phyloP scores from a whole-genome alignment of 2,329 filamentous ascomycete species.

The Colletotrichum navitas region DNA sequence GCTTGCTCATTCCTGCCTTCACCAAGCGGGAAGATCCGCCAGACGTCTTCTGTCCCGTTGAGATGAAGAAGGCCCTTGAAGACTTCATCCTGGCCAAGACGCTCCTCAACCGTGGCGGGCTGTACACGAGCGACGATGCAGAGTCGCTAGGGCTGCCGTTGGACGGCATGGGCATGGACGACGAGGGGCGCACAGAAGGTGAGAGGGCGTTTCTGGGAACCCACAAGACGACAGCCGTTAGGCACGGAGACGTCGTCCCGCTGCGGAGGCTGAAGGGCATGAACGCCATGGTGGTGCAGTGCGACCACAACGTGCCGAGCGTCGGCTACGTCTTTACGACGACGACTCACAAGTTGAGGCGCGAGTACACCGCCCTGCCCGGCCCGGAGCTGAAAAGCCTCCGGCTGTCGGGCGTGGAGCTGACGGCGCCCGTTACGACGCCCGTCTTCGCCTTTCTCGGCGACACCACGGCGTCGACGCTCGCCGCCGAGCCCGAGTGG shows the following conservation, averaged over 20 bases:
- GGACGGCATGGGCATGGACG: slow-evolving; percentile 40
- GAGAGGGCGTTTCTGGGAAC: slow-evolving; percentile 51
- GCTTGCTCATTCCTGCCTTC: slow-evolving; percentile 58
- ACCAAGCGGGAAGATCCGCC: slow-evolving; percentile 59
- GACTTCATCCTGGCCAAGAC: slow-evolving; percentile 56
- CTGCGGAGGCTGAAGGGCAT: slow-evolving; percentile 53
- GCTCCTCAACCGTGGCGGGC: slow-evolving; percentile 57
- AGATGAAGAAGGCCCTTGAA: slow-evolving; percentile 56
- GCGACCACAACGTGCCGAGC: slow-evolving; percentile 62
- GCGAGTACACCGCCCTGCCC: slow-evolving; percentile 52
- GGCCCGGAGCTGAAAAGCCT: slow-evolving; percentile 55
- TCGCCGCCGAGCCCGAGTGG: slow-evolving; percentile 57
- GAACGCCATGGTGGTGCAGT: slow-evolving; percentile 57
- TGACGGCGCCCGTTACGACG: slow-evolving; percentile 55
- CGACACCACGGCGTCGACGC: slow-evolving; percentile 58
- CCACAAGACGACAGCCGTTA: slow-evolving; percentile 55
- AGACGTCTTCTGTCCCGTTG: slow-evolving; percentile 59
- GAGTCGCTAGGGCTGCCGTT: slow-evolving; percentile 39
- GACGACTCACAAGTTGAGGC: slow-evolving; percentile 54
- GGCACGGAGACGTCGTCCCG: slow-evolving; percentile 52
- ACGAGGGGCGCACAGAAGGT: slow-evolving; percentile 40
- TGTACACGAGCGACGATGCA: slow-evolving; percentile 49
- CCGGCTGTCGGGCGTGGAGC: slow-evolving; percentile 52
- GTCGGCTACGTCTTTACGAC: slow-evolving; percentile 61
- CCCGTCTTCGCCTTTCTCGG: slow-evolving; percentile 63